Evolutionary conservation across 2,329 filamentous ascomycete species (phyloP).

Genomic region (Diaporthe vaccinii): DNA sequence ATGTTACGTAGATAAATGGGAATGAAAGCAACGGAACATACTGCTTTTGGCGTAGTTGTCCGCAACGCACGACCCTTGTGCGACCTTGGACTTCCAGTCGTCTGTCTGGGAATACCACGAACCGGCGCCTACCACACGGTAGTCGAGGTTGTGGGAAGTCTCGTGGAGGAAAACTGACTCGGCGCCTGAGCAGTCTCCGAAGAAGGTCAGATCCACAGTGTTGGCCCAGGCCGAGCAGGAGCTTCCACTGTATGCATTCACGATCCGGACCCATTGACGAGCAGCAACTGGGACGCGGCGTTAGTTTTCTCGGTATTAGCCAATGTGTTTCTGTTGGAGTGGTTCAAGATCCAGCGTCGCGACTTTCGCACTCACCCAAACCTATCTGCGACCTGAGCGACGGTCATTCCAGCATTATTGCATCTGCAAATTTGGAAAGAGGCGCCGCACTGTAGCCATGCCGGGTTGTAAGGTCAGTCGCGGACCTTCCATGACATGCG

Average conservation of each 20-base stretch:
- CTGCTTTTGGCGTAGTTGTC: background rate
- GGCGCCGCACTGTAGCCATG: background rate
- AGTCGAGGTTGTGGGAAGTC: background rate
- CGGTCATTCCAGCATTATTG: background rate
- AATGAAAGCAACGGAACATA: background rate
- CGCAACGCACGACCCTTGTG: background rate
- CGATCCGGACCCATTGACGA: background rate
- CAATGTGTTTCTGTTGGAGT: background rate
- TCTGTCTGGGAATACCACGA: background rate
- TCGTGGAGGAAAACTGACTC: background rate
- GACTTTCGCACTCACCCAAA: background rate
- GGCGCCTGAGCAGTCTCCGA: background rate
- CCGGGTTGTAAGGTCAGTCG: background rate
- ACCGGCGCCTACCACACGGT: background rate
- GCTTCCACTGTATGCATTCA: background rate
- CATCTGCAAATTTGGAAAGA: background rate
- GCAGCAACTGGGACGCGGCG: background rate
- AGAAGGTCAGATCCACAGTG: background rate
- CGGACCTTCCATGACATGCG: background rate
- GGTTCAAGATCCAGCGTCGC: background rate
- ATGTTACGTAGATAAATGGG: background rate
- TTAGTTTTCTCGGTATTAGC: background rate
- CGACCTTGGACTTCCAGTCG: background rate
- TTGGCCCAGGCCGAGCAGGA: background rate
- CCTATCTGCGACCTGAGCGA: background rate